A percentile compares a stretch with the other conserved stretches of the same genome.
Evolutionary conservation across 306 rosid species (phyloP).

Genomic region (Fragaria nilgerrensis): DNA sequence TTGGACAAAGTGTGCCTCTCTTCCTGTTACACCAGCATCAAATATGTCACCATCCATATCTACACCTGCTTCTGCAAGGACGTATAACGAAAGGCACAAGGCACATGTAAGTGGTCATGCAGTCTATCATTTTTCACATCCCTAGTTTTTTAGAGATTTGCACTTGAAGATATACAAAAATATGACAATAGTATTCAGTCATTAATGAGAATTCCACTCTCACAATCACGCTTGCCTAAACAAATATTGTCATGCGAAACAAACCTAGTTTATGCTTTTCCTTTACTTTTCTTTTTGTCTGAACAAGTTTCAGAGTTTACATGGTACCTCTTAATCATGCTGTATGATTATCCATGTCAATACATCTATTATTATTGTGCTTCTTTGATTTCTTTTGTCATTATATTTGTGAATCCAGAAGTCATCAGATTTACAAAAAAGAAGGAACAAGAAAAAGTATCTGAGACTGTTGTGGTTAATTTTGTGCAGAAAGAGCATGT

Average conservation of each 20-base stretch:
- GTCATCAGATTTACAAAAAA: not conserved
- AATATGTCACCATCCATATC: constrained; percentile 64
- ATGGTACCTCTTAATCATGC: not conserved
- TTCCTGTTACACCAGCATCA: constrained; percentile 73
- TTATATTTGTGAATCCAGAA: not conserved
- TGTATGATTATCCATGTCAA: not conserved
- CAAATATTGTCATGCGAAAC: too few relatives aligned
- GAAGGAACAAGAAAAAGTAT: not conserved
- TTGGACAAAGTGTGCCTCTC: constrained; percentile 81
- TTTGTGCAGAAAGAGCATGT: constrained; percentile 62
- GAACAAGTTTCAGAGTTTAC: not conserved
- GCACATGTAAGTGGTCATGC: constrained; percentile 47
- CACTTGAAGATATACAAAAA: not conserved
- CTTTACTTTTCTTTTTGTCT: too few relatives aligned
- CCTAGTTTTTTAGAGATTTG: constrained; percentile 20
- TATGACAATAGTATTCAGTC: not conserved
- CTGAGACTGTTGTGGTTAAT: constrained; percentile 20
- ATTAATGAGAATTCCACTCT: not conserved
- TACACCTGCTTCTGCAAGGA: constrained; percentile 70
- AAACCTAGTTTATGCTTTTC: too few relatives aligned
- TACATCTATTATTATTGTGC: not conserved
- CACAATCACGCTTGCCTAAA: not conserved
- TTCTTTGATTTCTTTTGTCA: not conserved
- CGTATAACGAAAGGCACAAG: constrained; percentile 53
- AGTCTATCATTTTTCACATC: constrained; percentile 12